A percentile compares a stretch with the other conserved stretches of the same genome.
Conservation (phyloP, 2,329 filamentous ascomycete species). For the Pseudogymnoascus verrucosus region DNA sequence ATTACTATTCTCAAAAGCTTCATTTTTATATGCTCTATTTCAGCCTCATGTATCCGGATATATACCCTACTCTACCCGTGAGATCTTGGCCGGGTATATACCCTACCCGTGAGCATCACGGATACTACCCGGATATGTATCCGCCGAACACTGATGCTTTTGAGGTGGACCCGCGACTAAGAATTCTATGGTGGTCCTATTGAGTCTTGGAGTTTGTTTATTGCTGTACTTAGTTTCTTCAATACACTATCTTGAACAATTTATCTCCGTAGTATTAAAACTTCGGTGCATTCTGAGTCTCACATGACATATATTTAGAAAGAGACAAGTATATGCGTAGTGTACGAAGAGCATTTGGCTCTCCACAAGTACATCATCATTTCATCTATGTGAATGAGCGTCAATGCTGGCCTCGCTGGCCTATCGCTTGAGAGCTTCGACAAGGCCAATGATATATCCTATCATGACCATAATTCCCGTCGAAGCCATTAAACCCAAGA, state of each 20-base stretch:
- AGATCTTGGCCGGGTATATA: no score
- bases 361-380: conserved; percentile 1
- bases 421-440: background rate
- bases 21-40: no score
- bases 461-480: conserved; percentile 2
- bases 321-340: background rate
- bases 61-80: no score
- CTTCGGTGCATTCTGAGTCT: background rate
- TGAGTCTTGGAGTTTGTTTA: background rate
- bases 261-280: background rate
- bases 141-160: no score
- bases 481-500: conserved; percentile 5
- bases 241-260: background rate
- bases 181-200: background rate
- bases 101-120: no score
- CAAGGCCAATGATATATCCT: conserved; percentile 1
- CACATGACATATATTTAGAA: background rate
- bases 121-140: no score
- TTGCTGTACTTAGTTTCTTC: background rate
- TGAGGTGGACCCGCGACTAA: background rate
- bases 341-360: background rate
- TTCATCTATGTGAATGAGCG: conserved; percentile 6
- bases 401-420: conserved; percentile 6
- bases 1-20: no score
- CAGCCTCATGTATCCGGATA: no score